Conservation (phyloP, 1,284 basidiomycete genomes). For the Ustilago bromivora region DNA sequence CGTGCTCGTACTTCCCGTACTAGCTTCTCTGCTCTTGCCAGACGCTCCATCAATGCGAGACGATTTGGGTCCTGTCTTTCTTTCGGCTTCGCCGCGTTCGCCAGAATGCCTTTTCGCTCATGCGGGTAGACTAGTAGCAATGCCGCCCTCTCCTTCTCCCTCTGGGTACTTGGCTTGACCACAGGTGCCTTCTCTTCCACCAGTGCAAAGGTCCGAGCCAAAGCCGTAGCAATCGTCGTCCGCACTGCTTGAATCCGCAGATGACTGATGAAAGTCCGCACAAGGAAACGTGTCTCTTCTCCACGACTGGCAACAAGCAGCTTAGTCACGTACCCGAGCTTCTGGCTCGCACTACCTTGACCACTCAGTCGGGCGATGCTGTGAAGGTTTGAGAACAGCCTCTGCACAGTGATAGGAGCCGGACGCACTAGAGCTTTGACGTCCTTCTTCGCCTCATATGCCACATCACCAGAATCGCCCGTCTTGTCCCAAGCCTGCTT, state of each 20-base stretch:
- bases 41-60: constrained; percentile 55
- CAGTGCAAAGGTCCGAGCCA: constrained; percentile 84
- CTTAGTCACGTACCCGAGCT: constrained; percentile 83
- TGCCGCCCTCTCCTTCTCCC: constrained; percentile 31
- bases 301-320: constrained; percentile 85
- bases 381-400: constrained; percentile 65
- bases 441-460: constrained; percentile 64
- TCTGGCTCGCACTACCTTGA: constrained; percentile 79
- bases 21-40: constrained; percentile 70
- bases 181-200: constrained; percentile 28
- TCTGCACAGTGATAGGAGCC: constrained; percentile 60
- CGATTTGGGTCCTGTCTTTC: constrained; percentile 65
- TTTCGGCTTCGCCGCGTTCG: constrained; percentile 66
- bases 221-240: constrained; percentile 82
- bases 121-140: constrained; percentile 35
- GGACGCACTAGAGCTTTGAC: constrained; percentile 64
- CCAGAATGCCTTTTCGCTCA: constrained; percentile 58
- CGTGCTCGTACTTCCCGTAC: constrained; percentile 81
- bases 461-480: constrained; percentile 68
- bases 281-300: constrained; percentile 86
- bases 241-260: constrained; percentile 85
- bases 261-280: constrained; percentile 83
- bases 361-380: constrained; percentile 76
- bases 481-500: constrained; percentile 73
- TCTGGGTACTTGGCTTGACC: constrained; percentile 13